These are phyloP conservation scores for Zygotorulaspora danielsina DNA, from an alignment of 805 yeast genomes.

Conservation along the genomic window DNA sequence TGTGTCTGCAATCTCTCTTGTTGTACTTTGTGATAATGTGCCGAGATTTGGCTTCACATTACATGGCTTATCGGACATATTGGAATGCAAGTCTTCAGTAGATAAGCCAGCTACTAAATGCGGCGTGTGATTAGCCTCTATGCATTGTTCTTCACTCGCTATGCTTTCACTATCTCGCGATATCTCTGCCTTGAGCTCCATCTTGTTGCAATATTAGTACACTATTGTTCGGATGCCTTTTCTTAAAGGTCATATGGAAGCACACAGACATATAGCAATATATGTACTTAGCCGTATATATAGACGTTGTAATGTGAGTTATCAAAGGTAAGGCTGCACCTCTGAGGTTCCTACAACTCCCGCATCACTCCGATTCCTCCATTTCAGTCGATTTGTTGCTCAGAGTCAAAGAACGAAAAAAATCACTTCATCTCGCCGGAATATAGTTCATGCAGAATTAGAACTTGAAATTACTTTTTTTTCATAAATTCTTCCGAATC, in stretches of 20 bases:
- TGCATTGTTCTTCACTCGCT: constrained; percentile 2
- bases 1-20: constrained; percentile 19
- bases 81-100: background rate
- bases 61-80: background rate
- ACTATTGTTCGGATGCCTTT: too few species aligned
- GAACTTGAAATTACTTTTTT: too few species aligned
- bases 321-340: too few species aligned
- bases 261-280: background rate
- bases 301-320: background rate
- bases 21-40: constrained; percentile 21
- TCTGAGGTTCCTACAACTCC: constrained; percentile 1
- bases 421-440: too few species aligned
- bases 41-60: constrained; percentile 6
- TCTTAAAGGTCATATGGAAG: too few species aligned
- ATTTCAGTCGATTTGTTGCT: too few species aligned
- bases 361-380: background rate
- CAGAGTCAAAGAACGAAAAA: too few species aligned
- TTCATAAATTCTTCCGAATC: too few species aligned
- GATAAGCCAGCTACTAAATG: background rate
- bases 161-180: constrained; percentile 2
- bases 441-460: too few species aligned
- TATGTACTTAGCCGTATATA: background rate
- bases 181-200: background rate
- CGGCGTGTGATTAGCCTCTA: background rate
- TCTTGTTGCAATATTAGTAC: too few species aligned